Evolutionary conservation across 768 basidiomycete species (phyloP), one percentile per base, ranked within the genome.

Genomic region (Amanita rimosa): DNA sequence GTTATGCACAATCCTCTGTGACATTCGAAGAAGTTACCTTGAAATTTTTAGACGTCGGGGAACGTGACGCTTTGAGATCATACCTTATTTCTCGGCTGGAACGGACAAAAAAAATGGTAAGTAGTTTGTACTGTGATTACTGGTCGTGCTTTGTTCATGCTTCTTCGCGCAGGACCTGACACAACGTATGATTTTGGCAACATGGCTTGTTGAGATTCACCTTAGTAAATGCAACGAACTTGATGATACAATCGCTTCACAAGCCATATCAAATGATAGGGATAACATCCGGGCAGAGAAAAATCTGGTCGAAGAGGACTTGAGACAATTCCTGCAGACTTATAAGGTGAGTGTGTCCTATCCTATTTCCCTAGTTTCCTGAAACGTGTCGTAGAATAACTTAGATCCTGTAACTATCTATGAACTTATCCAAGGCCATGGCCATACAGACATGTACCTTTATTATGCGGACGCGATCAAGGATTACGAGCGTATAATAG

Each of bases 121-220:
- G 84, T 64, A 3, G 7, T 17, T 8, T 33, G 8, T 14, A 19
- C 24, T 27, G 9, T 16, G 19, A 26, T 51, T 21, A 46, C 17
- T 8, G 13, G 27, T 49, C 9, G 31, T 13, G 31, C 44, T 10
- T 17, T 22, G 36, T 26, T 11, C 16, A 39, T 11, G n/a, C 16
- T 13, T 39, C 10, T 34, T 46, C n/a, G 10, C 48, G 19, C 46
- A 97, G 94, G 92, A 96, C 57, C 56, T 86, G 34, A 93, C 91
- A 0, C 94, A 97, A 62, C 77, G 96, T 35, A 93, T 93, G 85
- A 92, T 98, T 82, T 69, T 99, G 16, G 94, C 96, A 14, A 97
- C 93, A 0, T 99, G 96, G 96, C 79, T 99, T 10, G 85, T 96
- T 26, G 96, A 99, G 64, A 91, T 98, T 54, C 97, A 93, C 60